Evolutionary conservation across 805 yeast genomes (phyloP), one percentile per base, ranked within the genome.

Genomic region (Metschnikowia aberdeeniae): DNA sequence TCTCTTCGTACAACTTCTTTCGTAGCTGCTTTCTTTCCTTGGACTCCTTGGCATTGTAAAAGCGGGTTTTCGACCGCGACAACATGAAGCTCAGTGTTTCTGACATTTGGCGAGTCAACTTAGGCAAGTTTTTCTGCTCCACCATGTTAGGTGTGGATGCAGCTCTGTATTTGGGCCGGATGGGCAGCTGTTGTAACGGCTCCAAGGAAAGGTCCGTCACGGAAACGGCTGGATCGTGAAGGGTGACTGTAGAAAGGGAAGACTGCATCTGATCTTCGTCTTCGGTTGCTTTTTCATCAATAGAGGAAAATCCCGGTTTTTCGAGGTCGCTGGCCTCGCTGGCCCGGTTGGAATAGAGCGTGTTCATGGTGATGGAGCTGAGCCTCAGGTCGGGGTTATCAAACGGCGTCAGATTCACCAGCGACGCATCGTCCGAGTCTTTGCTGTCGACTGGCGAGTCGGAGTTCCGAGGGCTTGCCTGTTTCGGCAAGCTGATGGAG

Each of bases 1-100:
- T 61, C 14, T 70, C 75, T 42, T 71, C 76, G 46, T 69, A 71
- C 29, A 56, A 55, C 50, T 71, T 64, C 51, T 70, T 70, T 10
- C 73, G 59, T 19, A 63, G 52, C 43, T 59, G 61, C 51, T 65
- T 60, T 37, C 76, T 54, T 40, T 63, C 69, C 49, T 68, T 72
- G n/a, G 64, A 58, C 49, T 70, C 73, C 40, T 62, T 56, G 4
- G 67, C 59, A 44, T 60, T 62, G 39, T 64, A 46, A 52, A 54
- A 70, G 32, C 62, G 62, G 1, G 72, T 59, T 47, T 70, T 70
- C 7, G 70, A 50, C 43, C 75, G 55, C 3, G 60, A 37, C 22
- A 70, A 55, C 12, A 58, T 45, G 9, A 61, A 57, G 7, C 58
- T 48, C 13, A 57, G 51, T 17, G 46, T 37, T 8, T 57, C 43